phyloP scores from a whole-genome alignment of 768 basidiomycete genomes.

The Suillus hirtellus region DNA sequence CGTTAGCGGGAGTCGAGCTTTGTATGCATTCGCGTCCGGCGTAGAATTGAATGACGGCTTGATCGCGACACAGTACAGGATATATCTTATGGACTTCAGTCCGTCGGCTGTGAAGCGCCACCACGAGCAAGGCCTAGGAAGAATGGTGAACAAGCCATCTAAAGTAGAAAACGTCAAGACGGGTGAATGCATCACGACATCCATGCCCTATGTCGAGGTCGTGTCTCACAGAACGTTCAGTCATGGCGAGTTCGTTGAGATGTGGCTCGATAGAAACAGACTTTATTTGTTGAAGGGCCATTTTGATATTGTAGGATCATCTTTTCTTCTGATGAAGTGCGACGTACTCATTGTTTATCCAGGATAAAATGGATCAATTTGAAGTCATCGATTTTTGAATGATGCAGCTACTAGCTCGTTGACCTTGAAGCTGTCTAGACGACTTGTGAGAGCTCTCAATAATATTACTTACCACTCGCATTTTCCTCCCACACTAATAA shows the following conservation, averaged over 20 bases:
- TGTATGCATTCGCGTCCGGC: background rate
- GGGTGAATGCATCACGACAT: background rate
- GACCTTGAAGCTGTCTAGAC: background rate
- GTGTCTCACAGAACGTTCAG: background rate
- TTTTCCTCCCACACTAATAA: no score
- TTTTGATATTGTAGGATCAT: background rate
- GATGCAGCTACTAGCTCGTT: background rate
- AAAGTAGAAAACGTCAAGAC: background rate
- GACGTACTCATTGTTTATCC: background rate
- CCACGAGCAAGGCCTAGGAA: background rate
- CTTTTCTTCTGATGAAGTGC: background rate
- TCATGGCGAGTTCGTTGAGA: background rate
- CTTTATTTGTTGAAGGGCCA: background rate
- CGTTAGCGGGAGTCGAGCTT: background rate
- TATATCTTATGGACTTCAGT: slow-evolving; percentile 2
- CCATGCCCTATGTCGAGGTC: background rate
- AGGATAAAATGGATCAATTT: background rate
- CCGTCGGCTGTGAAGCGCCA: background rate
- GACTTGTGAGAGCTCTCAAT: no score
- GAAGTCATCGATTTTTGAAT: background rate
- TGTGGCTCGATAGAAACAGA: background rate
- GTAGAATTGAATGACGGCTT: background rate
- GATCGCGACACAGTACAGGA: background rate
- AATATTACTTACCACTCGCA: no score
- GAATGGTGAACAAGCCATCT: background rate